Evolutionary conservation across 2,329 filamentous ascomycete species (phyloP).

Genomic region (Fusarium chaquense): DNA sequence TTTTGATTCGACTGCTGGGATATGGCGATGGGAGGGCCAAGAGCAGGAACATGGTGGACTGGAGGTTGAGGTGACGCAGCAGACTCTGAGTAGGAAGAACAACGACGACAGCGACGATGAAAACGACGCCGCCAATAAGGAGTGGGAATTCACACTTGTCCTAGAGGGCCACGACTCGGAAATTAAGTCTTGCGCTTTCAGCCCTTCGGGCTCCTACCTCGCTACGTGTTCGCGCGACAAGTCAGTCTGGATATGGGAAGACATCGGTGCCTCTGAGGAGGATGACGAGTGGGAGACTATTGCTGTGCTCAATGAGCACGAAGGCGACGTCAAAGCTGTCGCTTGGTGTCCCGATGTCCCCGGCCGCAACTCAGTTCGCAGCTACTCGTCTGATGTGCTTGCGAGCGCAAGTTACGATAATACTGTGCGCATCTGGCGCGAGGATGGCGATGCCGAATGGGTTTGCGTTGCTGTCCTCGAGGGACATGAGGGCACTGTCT

Average conservation of each 20-base stretch:
- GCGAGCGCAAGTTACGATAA: conserved; percentile 96
- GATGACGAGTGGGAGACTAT: conserved; percentile 98
- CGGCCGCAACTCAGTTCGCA: conserved; percentile 58
- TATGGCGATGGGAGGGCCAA: conserved; percentile 77
- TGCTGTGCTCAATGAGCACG: conserved; percentile 93
- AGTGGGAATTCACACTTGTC: conserved; percentile 93
- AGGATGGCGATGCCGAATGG: conserved; percentile 92
- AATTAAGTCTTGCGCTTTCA: conserved; percentile 84
- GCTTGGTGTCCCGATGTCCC: conserved; percentile 84
- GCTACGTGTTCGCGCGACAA: conserved; percentile 95
- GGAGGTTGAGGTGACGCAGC: conserved; percentile 59
- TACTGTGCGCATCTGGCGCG: conserved; percentile 87
- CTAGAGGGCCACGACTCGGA: conserved; percentile 96
- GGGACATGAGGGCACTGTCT: conserved; percentile 88
- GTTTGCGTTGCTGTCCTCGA: conserved; percentile 85
- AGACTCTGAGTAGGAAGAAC: conserved; percentile 36
- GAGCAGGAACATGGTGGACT: conserved; percentile 49
- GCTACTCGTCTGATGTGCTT: conserved; percentile 76
- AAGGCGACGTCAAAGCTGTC: conserved; percentile 94
- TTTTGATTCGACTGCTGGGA: conserved; percentile 91
- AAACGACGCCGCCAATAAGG: conserved; percentile 73
- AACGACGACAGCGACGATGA: conserved; percentile 46
- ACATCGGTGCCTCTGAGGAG: conserved; percentile 76
- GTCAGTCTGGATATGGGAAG: conserved; percentile 98
- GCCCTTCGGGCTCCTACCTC: conserved; percentile 79